Percentiles rank a stretch among this genome's conserved stretches.
These are phyloP conservation scores for Aspergillus sclerotialis DNA, from an alignment of 2,329 filamentous ascomycete genomes.

Conservation along the genomic window DNA sequence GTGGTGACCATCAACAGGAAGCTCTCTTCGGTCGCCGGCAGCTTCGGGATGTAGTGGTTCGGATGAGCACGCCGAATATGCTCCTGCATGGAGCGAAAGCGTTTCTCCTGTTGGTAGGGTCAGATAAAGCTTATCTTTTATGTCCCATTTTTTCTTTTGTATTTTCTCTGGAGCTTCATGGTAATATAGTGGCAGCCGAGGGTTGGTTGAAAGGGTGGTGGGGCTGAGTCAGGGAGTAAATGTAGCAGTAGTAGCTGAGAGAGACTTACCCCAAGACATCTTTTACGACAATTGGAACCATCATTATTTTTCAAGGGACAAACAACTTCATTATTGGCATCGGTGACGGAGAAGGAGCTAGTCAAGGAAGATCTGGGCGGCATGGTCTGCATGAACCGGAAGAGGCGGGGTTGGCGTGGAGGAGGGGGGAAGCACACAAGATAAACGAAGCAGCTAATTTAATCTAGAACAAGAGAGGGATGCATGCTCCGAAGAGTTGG, in stretches of 20 bases:
- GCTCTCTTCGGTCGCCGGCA: conserved; percentile 96
- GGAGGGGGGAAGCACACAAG: no score
- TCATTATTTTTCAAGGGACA: conserved; percentile 95
- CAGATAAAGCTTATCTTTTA: conserved; percentile 5
- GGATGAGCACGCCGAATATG: conserved; percentile 96
- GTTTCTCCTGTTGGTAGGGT: conserved; percentile 63
- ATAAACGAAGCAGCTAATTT: no score
- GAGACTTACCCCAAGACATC: conserved; percentile 90
- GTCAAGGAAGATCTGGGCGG: conserved; percentile 81
- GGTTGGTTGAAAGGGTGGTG: no score
- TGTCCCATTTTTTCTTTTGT: conserved; percentile 3
- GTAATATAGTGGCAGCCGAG: no score
- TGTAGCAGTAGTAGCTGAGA: conserved; percentile 7
- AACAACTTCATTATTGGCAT: conserved; percentile 91
- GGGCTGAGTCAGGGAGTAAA: no score
- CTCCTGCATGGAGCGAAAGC: conserved; percentile 98
- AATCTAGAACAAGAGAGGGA: no score
- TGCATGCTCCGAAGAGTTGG: no score
- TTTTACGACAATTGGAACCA: conserved; percentile 92
- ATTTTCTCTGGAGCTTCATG: conserved; percentile 3
- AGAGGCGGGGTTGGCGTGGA: neutral
- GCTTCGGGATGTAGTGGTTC: conserved; percentile 94
- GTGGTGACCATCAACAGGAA: conserved; percentile 94
- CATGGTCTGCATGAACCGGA: conserved; percentile 59
- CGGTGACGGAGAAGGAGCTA: conserved; percentile 84